Evolutionary conservation across 179 eudicot species (phyloP), one percentile per base, ranked within the genome.

Genomic region (Actinidia chinensis): DNA sequence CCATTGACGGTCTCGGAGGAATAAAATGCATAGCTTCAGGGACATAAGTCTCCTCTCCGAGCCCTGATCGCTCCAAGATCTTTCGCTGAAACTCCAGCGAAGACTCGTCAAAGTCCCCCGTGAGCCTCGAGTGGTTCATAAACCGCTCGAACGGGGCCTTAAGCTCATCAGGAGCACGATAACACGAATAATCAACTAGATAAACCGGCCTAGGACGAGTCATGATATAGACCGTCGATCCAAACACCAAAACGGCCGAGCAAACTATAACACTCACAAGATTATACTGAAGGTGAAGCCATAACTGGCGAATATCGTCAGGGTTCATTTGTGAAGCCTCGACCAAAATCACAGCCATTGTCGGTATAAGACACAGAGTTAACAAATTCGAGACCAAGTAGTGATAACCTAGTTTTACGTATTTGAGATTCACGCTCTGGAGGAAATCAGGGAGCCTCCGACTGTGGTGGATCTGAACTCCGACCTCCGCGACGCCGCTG

Each of bases 31-130:
- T 86, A 2, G 92, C 84, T 13, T 84, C 90, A 0, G 97, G 97
- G 0, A 86, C 85, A 11, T 89, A 91, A 1, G 97, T 92, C 51
- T 91, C 91, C 28, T 92, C 92, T 0, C 97, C 96, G n/a, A 92
- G 85, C 2, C 97, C 97, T 0, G 97, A 91, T 22, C 97, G 82
- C 77, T 90, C 92, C 8, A 92, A 85, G n/a, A 92, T 91, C 84
- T 88, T 92, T 68, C 89, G 75, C 71, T 91, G 97, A 48, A 92
- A 92, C 73, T 92, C 96, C 1, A 92, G 75, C 2, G 96, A 85
- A 5, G 96, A 88, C 25, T 91, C 95, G 56, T 92, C 86, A 77
- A 91, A 92, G 56, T 89, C 89, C 0, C 97, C 97, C 8, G 87
- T 87, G 6, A 89, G 67, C 50, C 89, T 61, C 0, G 93, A 87